phyloP scores from a whole-genome alignment of 495 filamentous ascomycete genomes.

The Xylaria longipes region DNA sequence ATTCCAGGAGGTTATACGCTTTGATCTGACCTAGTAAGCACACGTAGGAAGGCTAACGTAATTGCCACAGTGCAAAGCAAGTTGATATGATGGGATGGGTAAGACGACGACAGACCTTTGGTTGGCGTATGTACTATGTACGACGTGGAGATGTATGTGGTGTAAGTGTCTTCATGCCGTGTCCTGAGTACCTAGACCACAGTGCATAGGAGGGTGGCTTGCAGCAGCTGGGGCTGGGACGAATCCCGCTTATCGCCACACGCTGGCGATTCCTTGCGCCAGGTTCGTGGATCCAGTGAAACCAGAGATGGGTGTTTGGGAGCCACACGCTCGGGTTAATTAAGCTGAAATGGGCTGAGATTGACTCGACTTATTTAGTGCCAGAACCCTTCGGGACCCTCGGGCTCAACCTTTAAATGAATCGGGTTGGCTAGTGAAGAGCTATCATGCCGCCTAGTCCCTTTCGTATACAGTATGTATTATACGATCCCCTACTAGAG shows the following conservation, averaged over 20 bases:
- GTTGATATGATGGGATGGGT: neutral
- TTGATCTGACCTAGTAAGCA: neutral
- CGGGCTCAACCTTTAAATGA: slow-evolving; percentile 16
- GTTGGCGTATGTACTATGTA: slow-evolving; percentile 6
- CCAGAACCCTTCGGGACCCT: slow-evolving; percentile 8
- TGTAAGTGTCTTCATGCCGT: slow-evolving; percentile 16
- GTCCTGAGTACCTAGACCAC: slow-evolving; percentile 11
- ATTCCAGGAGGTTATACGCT: neutral
- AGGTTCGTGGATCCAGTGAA: slow-evolving; percentile 30
- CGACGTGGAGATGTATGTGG: neutral
- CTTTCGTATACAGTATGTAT: slow-evolving; percentile 9
- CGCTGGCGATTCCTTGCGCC: slow-evolving; percentile 25
- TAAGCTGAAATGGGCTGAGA: slow-evolving; percentile 9
- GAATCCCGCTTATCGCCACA: slow-evolving; percentile 26
- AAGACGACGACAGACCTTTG: neutral
- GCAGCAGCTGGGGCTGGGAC: slow-evolving; percentile 24
- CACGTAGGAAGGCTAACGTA: neutral
- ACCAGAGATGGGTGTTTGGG: slow-evolving; percentile 15
- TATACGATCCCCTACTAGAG: neutral
- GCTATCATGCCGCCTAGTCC: neutral
- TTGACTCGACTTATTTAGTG: slow-evolving; percentile 13
- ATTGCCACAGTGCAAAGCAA: neutral
- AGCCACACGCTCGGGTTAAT: slow-evolving; percentile 29
- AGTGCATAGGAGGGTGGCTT: slow-evolving; percentile 29
- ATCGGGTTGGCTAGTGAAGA: neutral